These are phyloP conservation scores for Kazachstania kunashirensis DNA, from an alignment of 805 yeast species.

Conservation along the genomic window DNA sequence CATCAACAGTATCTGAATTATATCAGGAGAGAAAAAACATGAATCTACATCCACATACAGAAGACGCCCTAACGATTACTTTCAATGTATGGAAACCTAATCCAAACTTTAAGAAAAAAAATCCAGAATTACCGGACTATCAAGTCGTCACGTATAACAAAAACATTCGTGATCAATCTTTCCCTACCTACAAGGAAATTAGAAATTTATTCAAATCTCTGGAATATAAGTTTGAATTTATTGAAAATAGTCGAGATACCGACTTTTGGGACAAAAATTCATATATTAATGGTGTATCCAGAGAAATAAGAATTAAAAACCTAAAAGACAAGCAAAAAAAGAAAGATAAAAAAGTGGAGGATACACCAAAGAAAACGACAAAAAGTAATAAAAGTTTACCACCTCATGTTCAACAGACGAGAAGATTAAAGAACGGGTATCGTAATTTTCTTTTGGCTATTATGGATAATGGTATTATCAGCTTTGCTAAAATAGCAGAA, in stretches of 20 bases:
- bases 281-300: slow-evolving; percentile 10
- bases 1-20: slow-evolving; percentile 10
- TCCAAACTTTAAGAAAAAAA: slow-evolving; percentile 55
- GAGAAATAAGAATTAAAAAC: slow-evolving; percentile 9
- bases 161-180: slow-evolving; percentile 24
- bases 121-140: slow-evolving; percentile 67
- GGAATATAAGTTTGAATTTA: slow-evolving; percentile 26
- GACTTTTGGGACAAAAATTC: slow-evolving; percentile 16
- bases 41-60: slow-evolving; percentile 1
- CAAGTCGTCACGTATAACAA: slow-evolving; percentile 53
- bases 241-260: slow-evolving; percentile 21
- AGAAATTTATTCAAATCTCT: slow-evolving; percentile 28
- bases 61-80: slow-evolving; percentile 28
- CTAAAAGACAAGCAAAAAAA: slow-evolving; percentile 5
- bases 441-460: slow-evolving; percentile 51
- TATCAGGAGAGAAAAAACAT: background rate
- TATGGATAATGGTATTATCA: slow-evolving; percentile 66
- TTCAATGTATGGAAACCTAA: slow-evolving; percentile 82
- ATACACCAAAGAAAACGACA: slow-evolving; percentile 7
- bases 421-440: slow-evolving; percentile 43
- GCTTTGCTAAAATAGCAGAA: slow-evolving; percentile 46
- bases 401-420: slow-evolving; percentile 27
- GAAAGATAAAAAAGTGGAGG: slow-evolving; percentile 1
- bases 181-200: slow-evolving; percentile 41
- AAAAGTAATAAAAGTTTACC: slow-evolving; percentile 11